Base-by-base conservation (phyloP, 352 stramenopile genomes). In the Phytophthora chlamydospora region DNA sequence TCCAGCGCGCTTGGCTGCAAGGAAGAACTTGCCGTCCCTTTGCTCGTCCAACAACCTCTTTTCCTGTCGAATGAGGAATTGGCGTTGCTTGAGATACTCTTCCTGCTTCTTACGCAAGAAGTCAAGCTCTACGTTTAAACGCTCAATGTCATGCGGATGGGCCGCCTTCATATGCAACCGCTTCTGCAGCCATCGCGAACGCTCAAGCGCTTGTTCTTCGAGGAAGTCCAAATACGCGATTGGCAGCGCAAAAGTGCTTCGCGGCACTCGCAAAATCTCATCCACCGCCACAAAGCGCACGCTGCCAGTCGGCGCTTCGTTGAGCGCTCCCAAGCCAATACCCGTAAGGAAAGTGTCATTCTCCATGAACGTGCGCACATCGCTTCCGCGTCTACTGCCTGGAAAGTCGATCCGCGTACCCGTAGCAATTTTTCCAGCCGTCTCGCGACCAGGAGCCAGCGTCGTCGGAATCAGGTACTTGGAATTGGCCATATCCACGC, bases 391-490 rank as follows among this genome's bases (percentile, higher is more conserved):
- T 1, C 32, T 71, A 17, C 11, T 42, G 16, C 51, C 52, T 4
- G 45, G 39, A 35, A 73, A 69, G 21, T 75, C 57, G 11, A 62
- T 44, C 3, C 57, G 56, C 3, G 47, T 58, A 4, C 44, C 47
- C 5, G 53, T 55, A n/a, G 58, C 33, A 12, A 76, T 48, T 4
- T 65, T 70, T 8, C 51, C 17, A 32, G 66, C 31, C 9, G 65
- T 73, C 21, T 79, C 66, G 7, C 77, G 72, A n/a, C 60, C 69
- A 34, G 67, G 52, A 33, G 69, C 61, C 13, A 91, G 50, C 0
- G 68, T 83, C 33, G 85, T 91, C 2, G 85, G 82, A 17, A 93
- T 76, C 16, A 93, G 60, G 58, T 85, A 93, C 55, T 93, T 93
- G 46, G 81, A 47, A 50, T 83, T 82, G 13, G 85, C 85, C 75